Evolutionary conservation across 306 rosid genomes (phyloP).

Genomic region (Biancaea sappan): DNA sequence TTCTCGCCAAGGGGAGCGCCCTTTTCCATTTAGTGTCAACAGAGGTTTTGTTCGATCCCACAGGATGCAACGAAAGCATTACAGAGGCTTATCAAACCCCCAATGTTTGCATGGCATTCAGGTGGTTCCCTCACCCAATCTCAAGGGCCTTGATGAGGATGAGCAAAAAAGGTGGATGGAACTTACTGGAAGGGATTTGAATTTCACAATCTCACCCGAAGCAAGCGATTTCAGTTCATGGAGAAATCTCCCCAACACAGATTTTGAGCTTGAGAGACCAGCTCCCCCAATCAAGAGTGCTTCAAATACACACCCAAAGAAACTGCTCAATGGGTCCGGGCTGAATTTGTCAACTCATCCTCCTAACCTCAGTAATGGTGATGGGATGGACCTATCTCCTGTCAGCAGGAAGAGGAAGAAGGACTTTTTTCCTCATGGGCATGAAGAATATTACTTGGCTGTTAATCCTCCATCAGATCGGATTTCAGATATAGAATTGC

Average conservation of each 20-base stretch:
- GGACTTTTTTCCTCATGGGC: constrained; percentile 66
- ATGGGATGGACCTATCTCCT: constrained; percentile 74
- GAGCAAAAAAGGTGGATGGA: constrained; percentile 82
- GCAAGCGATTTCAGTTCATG: constrained; percentile 89
- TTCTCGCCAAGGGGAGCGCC: constrained; percentile 96
- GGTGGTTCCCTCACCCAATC: constrained; percentile 68
- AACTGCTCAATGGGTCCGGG: constrained; percentile 79
- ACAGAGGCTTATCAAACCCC: constrained; percentile 91
- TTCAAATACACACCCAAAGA: constrained; percentile 65
- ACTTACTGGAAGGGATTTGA: constrained; percentile 84
- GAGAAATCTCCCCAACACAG: constrained; percentile 86
- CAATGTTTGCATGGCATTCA: constrained; percentile 92
- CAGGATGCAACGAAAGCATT: constrained; percentile 95
- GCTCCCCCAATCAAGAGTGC: constrained; percentile 54
- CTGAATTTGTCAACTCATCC: constrained; percentile 69
- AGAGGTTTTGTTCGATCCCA: constrained; percentile 92
- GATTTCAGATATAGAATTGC: constrained; percentile 57
- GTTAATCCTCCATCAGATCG: constrained; percentile 77
- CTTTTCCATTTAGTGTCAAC: constrained; percentile 81
- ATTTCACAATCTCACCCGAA: constrained; percentile 73
- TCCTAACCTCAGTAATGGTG: constrained; percentile 58
- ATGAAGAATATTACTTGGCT: constrained; percentile 63
- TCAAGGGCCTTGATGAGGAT: constrained; percentile 68
- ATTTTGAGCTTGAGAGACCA: constrained; percentile 86
- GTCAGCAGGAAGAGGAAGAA: constrained; percentile 72